phyloP scores from a whole-genome alignment of 2,329 filamentous ascomycete genomes.

The Huntiella decipiens region DNA sequence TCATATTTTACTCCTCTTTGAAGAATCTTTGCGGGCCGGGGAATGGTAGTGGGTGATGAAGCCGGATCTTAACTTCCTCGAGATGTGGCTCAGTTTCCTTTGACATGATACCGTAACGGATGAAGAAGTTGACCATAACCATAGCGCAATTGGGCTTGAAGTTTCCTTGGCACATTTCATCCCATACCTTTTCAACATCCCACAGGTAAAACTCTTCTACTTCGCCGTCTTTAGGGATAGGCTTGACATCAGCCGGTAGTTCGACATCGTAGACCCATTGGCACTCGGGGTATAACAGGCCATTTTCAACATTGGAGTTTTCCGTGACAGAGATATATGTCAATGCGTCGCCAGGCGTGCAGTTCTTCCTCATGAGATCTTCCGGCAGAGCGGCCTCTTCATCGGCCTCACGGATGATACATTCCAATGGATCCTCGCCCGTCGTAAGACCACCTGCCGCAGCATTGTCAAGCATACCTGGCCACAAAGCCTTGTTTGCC shows the following conservation, averaged over 20 bases:
- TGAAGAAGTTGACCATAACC: slow-evolving; percentile 74
- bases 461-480: slow-evolving; percentile 85
- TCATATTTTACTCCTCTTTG: not conserved
- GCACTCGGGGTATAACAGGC: slow-evolving; percentile 72
- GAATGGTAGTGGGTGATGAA: slow-evolving; percentile 68
- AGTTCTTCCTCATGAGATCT: slow-evolving; percentile 41
- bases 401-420: slow-evolving; percentile 64
- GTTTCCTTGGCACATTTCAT: slow-evolving; percentile 47
- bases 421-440: slow-evolving; percentile 62
- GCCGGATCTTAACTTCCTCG: slow-evolving; percentile 51
- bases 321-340: slow-evolving; percentile 66
- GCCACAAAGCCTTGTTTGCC: slow-evolving; percentile 65
- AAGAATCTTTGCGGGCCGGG: slow-evolving; percentile 37
- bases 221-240: slow-evolving; percentile 69
- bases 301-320: slow-evolving; percentile 25
- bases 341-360: slow-evolving; percentile 46
- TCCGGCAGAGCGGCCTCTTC: slow-evolving; percentile 76
- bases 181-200: slow-evolving; percentile 56
- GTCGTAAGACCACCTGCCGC: slow-evolving; percentile 66
- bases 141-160: slow-evolving; percentile 91
- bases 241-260: slow-evolving; percentile 47
- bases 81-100: slow-evolving; percentile 61
- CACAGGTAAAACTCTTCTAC: slow-evolving; percentile 69
- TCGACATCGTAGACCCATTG: slow-evolving; percentile 86
- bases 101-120: slow-evolving; percentile 66